Evolutionary conservation across 2,329 filamentous ascomycete species (phyloP).

Genomic region (Sarocladium strictum): DNA sequence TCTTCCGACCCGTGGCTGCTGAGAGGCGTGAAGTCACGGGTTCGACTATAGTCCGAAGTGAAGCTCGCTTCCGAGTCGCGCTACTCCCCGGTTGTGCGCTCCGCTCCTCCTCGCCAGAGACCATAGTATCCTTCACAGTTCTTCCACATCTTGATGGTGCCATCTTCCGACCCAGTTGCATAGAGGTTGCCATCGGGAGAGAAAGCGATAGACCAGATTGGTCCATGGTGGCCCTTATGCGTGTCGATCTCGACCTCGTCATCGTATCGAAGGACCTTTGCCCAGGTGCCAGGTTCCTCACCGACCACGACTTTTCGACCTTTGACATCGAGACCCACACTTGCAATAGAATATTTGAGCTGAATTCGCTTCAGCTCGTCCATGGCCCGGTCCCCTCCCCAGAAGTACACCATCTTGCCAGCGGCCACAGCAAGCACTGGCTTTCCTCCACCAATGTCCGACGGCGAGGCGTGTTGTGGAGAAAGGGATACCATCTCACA

Average conservation of each 20-base stretch:
- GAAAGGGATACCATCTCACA: conserved; percentile 79
- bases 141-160: conserved; percentile 90
- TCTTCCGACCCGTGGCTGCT: conserved; percentile 13
- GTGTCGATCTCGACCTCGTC: conserved; percentile 79
- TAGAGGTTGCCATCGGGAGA: conserved; percentile 95
- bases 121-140: conserved; percentile 62
- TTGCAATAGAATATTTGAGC: conserved; percentile 80
- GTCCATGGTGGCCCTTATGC: conserved; percentile 94
- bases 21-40: conserved; percentile 12
- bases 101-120: conserved; percentile 51
- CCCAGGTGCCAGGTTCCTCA: conserved; percentile 90
- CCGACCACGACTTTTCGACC: conserved; percentile 83
- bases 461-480: conserved; percentile 48
- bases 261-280: conserved; percentile 88
- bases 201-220: conserved; percentile 93
- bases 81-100: conserved; percentile 30
- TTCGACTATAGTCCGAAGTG: conserved; percentile 4
- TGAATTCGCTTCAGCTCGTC: conserved; percentile 71
- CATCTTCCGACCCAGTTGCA: conserved; percentile 93
- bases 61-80: conserved; percentile 15
- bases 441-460: conserved; percentile 59
- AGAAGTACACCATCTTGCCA: conserved; percentile 92
- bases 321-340: conserved; percentile 79
- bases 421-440: conserved; percentile 83
- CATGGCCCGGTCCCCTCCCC: conserved; percentile 68